Base-by-base conservation (phyloP, 495 filamentous ascomycete genomes). In the Cetradonia linearis region DNA sequence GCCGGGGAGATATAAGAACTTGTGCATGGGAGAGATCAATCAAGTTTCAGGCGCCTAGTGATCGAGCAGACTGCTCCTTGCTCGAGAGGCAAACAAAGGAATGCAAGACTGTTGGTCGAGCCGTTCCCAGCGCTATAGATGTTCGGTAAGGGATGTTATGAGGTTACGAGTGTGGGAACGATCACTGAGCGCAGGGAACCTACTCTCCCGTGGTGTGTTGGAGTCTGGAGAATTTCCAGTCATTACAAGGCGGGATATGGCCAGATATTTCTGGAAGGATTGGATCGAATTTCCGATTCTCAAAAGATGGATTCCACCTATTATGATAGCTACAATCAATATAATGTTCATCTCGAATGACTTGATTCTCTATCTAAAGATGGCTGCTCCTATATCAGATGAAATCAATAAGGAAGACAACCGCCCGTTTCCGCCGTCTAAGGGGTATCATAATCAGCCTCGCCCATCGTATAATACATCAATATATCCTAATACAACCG, bases 1-100 rank as follows among this genome's bases (percentile, higher is more conserved):
- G 72, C 73, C 60, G 63, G 62, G 6, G 61, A 64, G 44, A 33
- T 68, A 11, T 56, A 46, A 3, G 20, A 46, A 20, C 8, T 13
- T 23, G 33, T 5, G 14, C 3, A 13, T n/a, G n/a, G 5, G 2
- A 25, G 25, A 10, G 42, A 0, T 46, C n/a, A 10, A 23, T 46
- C n/a, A 25, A 23, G 5, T 46, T 25, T 13, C 25, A 46, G 42
- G 3, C 25, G 20, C 25, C 20, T 46, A 10, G n/a, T 46, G 25
- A 46, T 8, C 20, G 9, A 20, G 11, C 20, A 11, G 7, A 9
- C 42, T 25, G 20, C 4, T 25, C 20, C 20, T 25, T 25, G 42
- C 42, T 46, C 20, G 20, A 46, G 42, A 23, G 9, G 5, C 8
- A 10, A 11, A 46, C 1, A 20, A 23, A 46, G 42, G 42, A 46